These are phyloP conservation scores for Mallotus repandus DNA, from an alignment of 441 rosid species.

Conservation along the genomic window DNA sequence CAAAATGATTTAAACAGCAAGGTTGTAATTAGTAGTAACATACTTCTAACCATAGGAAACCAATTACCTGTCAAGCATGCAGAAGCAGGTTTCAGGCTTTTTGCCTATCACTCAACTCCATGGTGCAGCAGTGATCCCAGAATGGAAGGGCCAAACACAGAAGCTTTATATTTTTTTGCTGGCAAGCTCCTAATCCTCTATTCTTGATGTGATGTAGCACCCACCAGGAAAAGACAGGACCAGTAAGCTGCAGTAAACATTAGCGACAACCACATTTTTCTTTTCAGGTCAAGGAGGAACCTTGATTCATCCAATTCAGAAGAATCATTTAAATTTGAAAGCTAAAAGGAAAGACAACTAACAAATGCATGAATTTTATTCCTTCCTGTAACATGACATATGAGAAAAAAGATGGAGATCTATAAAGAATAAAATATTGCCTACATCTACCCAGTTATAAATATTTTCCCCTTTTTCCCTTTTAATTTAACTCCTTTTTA, in stretches of 20 bases:
- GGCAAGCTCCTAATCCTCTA: not conserved
- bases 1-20: too few relatives aligned
- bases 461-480: slow-evolving; percentile 6
- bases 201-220: not conserved
- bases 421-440: slow-evolving; percentile 42
- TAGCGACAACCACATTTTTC: not conserved
- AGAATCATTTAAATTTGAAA: not conserved
- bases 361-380: slow-evolving; percentile 4
- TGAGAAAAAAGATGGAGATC: slow-evolving; percentile 14
- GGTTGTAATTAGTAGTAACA: too few relatives aligned
- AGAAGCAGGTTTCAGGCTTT: slow-evolving; percentile 1
- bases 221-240: not conserved
- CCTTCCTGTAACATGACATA: not conserved
- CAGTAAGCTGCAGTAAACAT: not conserved
- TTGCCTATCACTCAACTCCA: slow-evolving; percentile 11
- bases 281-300: not conserved
- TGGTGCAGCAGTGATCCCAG: not conserved
- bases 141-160: not conserved
- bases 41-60: not conserved
- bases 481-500: slow-evolving; percentile 26
- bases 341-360: not conserved
- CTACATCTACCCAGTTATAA: slow-evolving; percentile 36
- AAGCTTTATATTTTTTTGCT: not conserved
- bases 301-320: not conserved
- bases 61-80: slow-evolving; percentile 16